Percentiles rank a stretch among this genome's conserved stretches.
These are phyloP conservation scores for Dendrobium huoshanense DNA, from an alignment of 106 monocot genomes.

Conservation along the genomic window DNA sequence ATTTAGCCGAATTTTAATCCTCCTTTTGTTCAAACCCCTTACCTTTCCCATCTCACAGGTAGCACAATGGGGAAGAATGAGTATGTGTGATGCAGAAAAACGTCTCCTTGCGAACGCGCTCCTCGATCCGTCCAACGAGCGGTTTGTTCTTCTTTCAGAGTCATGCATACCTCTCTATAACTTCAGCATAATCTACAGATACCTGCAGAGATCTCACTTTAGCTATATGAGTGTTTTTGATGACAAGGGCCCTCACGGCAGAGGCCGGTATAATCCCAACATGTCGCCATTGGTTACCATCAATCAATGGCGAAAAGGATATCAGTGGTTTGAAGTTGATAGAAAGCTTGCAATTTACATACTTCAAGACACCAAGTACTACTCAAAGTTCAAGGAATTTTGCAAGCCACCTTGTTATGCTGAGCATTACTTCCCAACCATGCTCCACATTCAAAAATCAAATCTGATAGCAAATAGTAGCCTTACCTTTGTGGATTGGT, in stretches of 20 bases:
- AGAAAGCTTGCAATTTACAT: conserved; percentile 31
- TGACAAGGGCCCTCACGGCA: conserved; percentile 33
- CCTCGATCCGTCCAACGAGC: conserved; percentile 51
- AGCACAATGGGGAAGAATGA: conserved; percentile 57
- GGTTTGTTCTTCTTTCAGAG: conserved; percentile 65
- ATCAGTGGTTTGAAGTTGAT: conserved; percentile 65
- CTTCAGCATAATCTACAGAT: conserved; percentile 46
- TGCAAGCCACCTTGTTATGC: conserved; percentile 53
- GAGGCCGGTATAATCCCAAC: conserved; percentile 40
- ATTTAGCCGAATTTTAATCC: not conserved
- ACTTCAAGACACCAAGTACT: conserved; percentile 41
- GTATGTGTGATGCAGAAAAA: conserved; percentile 63
- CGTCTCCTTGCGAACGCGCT: conserved; percentile 73
- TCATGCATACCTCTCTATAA: conserved; percentile 65
- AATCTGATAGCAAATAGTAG: conserved; percentile 35
- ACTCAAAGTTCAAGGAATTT: conserved; percentile 41
- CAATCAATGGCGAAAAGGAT: conserved; percentile 58
- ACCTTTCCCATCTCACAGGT: conserved; percentile 13
- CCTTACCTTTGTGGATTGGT: conserved; percentile 46
- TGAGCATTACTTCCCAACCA: conserved; percentile 74
- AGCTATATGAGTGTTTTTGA: conserved; percentile 43
- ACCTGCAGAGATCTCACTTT: conserved; percentile 31
- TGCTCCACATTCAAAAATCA: conserved; percentile 43
- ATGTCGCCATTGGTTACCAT: conserved; percentile 48
- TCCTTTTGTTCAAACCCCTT: not conserved